Conservation (phyloP, 441 rosid species). For the Adansonia madagascariensis region DNA sequence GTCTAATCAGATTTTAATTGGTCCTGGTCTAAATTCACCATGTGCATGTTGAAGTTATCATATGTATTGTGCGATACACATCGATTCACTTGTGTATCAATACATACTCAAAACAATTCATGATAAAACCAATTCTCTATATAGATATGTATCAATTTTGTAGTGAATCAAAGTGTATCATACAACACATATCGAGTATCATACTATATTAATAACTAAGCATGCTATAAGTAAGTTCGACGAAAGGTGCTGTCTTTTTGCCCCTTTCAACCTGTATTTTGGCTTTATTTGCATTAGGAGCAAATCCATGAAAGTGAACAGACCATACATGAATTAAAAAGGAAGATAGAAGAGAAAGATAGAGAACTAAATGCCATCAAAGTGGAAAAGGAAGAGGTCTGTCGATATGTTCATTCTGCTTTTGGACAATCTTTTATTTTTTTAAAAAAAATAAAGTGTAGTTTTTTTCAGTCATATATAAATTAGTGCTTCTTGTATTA, state of each 20-base stretch:
- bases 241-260: background rate
- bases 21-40: background rate
- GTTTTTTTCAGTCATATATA: slow-evolving; percentile 4
- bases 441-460: background rate
- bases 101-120: background rate
- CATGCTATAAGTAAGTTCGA: background rate
- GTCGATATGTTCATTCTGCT: slow-evolving; percentile 33
- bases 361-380: slow-evolving; percentile 84
- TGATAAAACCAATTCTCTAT: background rate
- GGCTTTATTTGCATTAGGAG: slow-evolving; percentile 58
- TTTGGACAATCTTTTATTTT: background rate
- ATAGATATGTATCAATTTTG: background rate
- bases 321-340: slow-evolving; percentile 66
- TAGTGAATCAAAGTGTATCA: background rate
- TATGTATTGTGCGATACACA: background rate
- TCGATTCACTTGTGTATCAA: background rate
- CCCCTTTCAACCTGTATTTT: slow-evolving; percentile 15
- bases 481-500: slow-evolving; percentile 23
- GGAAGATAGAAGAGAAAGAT: slow-evolving; percentile 83
- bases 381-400: slow-evolving; percentile 89
- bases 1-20: background rate
- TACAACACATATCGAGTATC: no score
- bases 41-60: background rate
- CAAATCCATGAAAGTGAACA: slow-evolving; percentile 76
- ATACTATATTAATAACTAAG: background rate